Percentiles rank a stretch among this genome's conserved stretches.
Conservation (phyloP, 768 basidiomycete species). For the Macrolepiota albuminosa region DNA sequence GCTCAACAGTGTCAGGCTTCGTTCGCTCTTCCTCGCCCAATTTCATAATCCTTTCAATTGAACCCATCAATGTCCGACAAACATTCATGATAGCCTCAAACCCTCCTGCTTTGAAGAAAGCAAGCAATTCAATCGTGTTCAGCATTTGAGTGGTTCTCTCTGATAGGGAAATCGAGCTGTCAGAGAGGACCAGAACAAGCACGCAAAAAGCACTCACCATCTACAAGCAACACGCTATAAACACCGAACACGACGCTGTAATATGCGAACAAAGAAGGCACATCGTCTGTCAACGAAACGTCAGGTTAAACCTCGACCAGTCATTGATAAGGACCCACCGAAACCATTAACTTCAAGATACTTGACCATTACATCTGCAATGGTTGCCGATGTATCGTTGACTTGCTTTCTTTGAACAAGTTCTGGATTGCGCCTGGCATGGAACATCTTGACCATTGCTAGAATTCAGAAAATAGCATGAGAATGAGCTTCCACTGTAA, state of each 20-base stretch:
- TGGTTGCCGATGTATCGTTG: slow-evolving; percentile 53
- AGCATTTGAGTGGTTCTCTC: slow-evolving; percentile 74
- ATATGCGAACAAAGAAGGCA: slow-evolving; percentile 37
- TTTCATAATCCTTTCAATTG: slow-evolving; percentile 51
- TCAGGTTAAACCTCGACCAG: not conserved
- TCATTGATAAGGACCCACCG: slow-evolving; percentile 38
- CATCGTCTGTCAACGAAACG: slow-evolving; percentile 18
- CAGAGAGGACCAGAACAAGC: slow-evolving; percentile 6
- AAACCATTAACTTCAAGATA: slow-evolving; percentile 54
- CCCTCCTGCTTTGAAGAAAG: slow-evolving; percentile 70
- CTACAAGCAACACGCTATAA: slow-evolving; percentile 40
- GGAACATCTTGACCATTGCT: slow-evolving; percentile 88
- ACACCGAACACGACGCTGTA: slow-evolving; percentile 44
- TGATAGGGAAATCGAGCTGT: slow-evolving; percentile 23
- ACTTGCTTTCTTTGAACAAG: slow-evolving; percentile 74
- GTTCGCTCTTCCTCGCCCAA: slow-evolving; percentile 53
- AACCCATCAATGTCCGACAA: slow-evolving; percentile 46
- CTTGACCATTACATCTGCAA: slow-evolving; percentile 70
- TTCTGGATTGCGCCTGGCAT: slow-evolving; percentile 76
- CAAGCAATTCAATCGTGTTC: slow-evolving; percentile 77
- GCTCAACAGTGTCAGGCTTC: slow-evolving; percentile 52
- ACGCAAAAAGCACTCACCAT: slow-evolving; percentile 31
- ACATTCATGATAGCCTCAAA: slow-evolving; percentile 61
- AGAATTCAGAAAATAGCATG: not conserved
- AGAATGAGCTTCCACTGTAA: not conserved